These are phyloP conservation scores for Ormosia semicastrata DNA, from an alignment of 306 rosid genomes.

Conservation along the genomic window DNA sequence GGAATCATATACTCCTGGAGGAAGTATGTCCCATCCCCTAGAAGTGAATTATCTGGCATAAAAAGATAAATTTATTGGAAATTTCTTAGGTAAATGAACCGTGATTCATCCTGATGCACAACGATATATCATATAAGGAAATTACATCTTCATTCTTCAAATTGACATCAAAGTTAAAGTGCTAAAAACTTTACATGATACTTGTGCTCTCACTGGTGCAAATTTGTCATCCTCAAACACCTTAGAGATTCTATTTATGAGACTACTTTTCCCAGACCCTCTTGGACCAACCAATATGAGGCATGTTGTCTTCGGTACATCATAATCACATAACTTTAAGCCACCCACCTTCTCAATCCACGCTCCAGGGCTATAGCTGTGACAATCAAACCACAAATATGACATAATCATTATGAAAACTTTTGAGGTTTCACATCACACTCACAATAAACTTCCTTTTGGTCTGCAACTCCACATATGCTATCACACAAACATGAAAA, in stretches of 20 bases:
- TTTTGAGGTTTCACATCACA: slow-evolving; percentile 15
- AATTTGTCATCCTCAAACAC: slow-evolving; percentile 67
- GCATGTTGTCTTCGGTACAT: slow-evolving; percentile 68
- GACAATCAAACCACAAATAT: slow-evolving; percentile 27
- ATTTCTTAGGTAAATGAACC: background rate
- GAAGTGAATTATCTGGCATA: slow-evolving; percentile 59
- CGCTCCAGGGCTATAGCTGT: slow-evolving; percentile 82
- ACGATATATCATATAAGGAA: slow-evolving; percentile 15
- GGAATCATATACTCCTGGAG: slow-evolving; percentile 86
- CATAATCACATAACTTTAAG: slow-evolving; percentile 67
- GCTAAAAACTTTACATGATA: slow-evolving; percentile 56
- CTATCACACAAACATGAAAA: background rate
- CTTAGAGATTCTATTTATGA: slow-evolving; percentile 74
- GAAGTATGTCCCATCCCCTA: slow-evolving; percentile 78
- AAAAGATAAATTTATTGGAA: slow-evolving; percentile 1
- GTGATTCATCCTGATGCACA: background rate
- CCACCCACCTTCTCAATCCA: slow-evolving; percentile 62
- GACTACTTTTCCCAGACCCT: slow-evolving; percentile 90
- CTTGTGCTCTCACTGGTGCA: slow-evolving; percentile 77
- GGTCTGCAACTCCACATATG: background rate
- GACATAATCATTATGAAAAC: slow-evolving; percentile 3
- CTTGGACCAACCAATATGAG: slow-evolving; percentile 80
- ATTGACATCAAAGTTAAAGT: background rate
- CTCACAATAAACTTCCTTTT: background rate
- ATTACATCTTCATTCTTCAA: slow-evolving; percentile 7